Conservation (phyloP, 371 early-diverging fungal species). For the Mucor velutinosus region DNA sequence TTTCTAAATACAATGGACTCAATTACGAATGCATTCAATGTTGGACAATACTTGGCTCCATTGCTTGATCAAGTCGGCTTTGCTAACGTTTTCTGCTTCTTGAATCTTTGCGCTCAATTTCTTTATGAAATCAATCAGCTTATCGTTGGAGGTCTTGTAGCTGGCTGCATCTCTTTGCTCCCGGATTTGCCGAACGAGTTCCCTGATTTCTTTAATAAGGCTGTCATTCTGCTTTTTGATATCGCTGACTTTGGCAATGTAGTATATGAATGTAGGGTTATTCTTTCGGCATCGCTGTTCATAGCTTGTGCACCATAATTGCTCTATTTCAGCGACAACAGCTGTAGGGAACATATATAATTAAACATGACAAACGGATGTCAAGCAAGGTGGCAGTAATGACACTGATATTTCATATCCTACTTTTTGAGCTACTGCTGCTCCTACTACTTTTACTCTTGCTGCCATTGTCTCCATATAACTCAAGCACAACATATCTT, state of each 20-base stretch:
- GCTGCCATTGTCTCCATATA: no score
- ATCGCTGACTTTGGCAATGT: constrained; percentile 3
- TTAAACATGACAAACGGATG: no score
- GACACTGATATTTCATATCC: no score
- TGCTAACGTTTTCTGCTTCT: background rate
- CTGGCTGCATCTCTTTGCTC: background rate
- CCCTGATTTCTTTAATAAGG: background rate
- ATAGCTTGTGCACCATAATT: constrained; percentile 9
- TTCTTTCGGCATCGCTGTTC: constrained; percentile 7
- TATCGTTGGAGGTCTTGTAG: background rate
- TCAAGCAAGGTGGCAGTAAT: no score
- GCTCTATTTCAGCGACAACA: constrained; percentile 18
- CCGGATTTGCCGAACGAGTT: background rate
- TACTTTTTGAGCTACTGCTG: no score
- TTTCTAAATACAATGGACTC: no score
- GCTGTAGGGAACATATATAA: background rate
- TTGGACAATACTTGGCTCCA: background rate
- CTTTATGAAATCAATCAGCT: background rate
- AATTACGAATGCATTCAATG: background rate
- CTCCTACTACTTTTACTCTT: no score
- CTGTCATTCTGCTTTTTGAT: background rate
- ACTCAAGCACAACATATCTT: no score
- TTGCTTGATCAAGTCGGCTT: background rate
- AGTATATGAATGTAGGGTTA: constrained; percentile 14
- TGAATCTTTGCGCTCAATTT: background rate